phyloP scores from a whole-genome alignment of 2,329 filamentous ascomycete species.

The Ophiobolus disseminans region DNA sequence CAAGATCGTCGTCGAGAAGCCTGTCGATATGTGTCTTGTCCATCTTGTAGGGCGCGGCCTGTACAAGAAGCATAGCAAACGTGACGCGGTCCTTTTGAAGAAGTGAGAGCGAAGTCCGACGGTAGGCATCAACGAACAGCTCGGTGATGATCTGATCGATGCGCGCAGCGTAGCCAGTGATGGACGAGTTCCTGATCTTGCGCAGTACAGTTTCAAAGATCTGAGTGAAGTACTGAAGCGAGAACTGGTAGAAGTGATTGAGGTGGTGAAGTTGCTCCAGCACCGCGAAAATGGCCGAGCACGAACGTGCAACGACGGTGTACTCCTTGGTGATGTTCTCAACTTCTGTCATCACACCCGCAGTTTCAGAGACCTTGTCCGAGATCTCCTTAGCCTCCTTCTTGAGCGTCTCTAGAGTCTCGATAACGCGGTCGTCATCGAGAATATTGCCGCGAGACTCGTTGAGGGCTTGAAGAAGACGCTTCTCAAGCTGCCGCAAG shows the following conservation, averaged over 20 bases:
- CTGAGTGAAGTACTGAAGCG: slow-evolving; percentile 94
- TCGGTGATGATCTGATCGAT: slow-evolving; percentile 91
- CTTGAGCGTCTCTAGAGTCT: slow-evolving; percentile 96
- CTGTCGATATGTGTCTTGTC: slow-evolving; percentile 87
- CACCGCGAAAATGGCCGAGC: slow-evolving; percentile 96
- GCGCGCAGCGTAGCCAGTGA: slow-evolving; percentile 77
- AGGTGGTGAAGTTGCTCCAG: slow-evolving; percentile 97
- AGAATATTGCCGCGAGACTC: slow-evolving; percentile 97
- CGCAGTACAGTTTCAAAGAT: slow-evolving; percentile 95
- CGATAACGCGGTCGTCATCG: slow-evolving; percentile 97
- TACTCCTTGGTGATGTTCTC: slow-evolving; percentile 96
- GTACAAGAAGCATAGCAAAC: slow-evolving; percentile 90
- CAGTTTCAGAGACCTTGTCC: slow-evolving; percentile 92
- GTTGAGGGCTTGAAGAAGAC: slow-evolving; percentile 91
- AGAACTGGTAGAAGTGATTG: slow-evolving; percentile 99
- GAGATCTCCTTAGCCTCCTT: slow-evolving; percentile 97
- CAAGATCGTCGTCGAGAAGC: slow-evolving; percentile 78
- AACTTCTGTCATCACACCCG: slow-evolving; percentile 97
- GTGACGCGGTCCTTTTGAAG: slow-evolving; percentile 95
- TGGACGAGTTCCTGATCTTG: slow-evolving; percentile 75
- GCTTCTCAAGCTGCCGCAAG: slow-evolving; percentile 92
- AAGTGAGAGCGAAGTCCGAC: slow-evolving; percentile 89
- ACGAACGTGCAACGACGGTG: slow-evolving; percentile 89
- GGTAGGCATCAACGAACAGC: slow-evolving; percentile 89
- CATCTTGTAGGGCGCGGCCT: slow-evolving; percentile 96